Base-by-base conservation (phyloP, 2,329 filamentous ascomycete genomes). In the Stachybotrys chartarum region DNA sequence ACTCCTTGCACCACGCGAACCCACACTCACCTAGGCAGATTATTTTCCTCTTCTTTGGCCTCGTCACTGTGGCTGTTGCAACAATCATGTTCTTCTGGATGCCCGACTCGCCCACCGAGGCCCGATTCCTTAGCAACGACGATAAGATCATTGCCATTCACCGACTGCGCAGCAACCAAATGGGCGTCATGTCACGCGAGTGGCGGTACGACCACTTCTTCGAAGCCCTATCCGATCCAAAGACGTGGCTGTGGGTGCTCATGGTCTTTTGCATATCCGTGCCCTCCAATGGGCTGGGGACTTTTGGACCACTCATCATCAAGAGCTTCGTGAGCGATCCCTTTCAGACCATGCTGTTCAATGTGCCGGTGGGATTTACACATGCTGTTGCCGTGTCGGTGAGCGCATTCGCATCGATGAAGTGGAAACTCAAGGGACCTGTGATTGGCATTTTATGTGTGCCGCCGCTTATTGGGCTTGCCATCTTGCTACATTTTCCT, bases 271-370 rank as follows among this genome's bases (percentile, higher is more conserved):
- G 79, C 52, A 79, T 85, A 59, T 80, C 79, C 50, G 68, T 85
- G 7, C 81, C 82, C 0, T 81, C 77, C 39, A 82, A 81, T 5
- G 82, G 82, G 7, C 67, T 85, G 50, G 76, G 78, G 0, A 81
- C 80, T 0, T 85, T 85, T 59, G 83, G 82, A 0, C 80, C 79
- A 1, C 68, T 85, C 45, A 85, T 86, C 60, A 77, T 86, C 54
- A 70, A 81, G 51, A 76, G 77, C 0, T 85, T 86, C 55, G 82
- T 82, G 1, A 84, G 81, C 52, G 72, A 76, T 32, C 74, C 76
- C 6, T 82, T 84, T 54, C 69, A 76, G 16, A 82, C 82, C 0
- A 83, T 84, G 51, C 67, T 84, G 0, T 81, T 84, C 69, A 84
- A 84, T 57, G 82, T 85, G 50, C 81, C 80, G 0, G 81, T 85